These are phyloP conservation scores for Ilex paraguariensis DNA, from an alignment of 305 asterid species.

Conservation along the genomic window DNA sequence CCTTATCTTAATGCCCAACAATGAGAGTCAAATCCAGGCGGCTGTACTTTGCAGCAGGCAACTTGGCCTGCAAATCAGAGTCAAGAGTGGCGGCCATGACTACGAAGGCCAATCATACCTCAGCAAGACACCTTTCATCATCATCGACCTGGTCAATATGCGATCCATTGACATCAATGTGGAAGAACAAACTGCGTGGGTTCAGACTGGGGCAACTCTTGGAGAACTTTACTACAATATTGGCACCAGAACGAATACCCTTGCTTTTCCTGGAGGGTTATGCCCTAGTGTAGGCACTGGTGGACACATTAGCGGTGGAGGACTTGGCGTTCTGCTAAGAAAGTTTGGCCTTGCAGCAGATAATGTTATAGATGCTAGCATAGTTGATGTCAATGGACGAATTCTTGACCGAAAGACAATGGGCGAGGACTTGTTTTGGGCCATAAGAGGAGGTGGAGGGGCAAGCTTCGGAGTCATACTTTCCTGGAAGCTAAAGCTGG, in stretches of 20 bases:
- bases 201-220: background rate
- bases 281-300: background rate
- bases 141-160: background rate
- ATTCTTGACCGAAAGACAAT: background rate
- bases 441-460: background rate
- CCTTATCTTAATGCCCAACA: background rate
- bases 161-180: background rate
- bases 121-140: background rate
- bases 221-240: background rate
- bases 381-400: background rate
- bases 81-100: background rate
- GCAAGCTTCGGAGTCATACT: slow-evolving; percentile 9
- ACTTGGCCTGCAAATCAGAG: background rate
- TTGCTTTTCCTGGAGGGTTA: background rate
- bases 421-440: background rate
- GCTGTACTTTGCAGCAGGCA: background rate
- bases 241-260: background rate
- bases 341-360: background rate
- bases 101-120: background rate
- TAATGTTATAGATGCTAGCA: background rate
- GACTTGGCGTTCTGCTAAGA: background rate
- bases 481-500: slow-evolving; percentile 10
- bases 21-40: background rate
- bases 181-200: background rate
- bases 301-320: background rate